Conservation (phyloP, 163 green algal genomes). For the Chloromonas sp. region DNA sequence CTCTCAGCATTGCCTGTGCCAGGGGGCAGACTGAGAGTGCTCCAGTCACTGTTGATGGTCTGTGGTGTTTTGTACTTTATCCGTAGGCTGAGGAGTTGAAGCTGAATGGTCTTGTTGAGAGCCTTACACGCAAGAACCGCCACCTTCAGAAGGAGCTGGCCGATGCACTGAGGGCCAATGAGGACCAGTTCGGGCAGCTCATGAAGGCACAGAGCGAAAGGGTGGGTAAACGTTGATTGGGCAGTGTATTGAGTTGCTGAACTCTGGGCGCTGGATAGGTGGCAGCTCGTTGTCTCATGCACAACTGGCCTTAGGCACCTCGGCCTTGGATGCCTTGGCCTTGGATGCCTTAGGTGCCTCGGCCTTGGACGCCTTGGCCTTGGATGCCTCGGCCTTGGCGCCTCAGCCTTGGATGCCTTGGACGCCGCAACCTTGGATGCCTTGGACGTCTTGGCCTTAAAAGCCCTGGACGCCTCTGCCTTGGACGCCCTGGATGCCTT, state of each 20-base stretch:
- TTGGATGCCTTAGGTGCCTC: neutral
- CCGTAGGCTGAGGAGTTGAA: conserved; percentile 35
- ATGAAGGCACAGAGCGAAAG: conserved; percentile 29
- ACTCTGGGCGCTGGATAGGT: neutral
- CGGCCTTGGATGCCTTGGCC: neutral
- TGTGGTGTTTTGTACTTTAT: too few species aligned
- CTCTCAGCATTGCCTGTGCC: too few species aligned
- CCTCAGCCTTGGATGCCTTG: neutral
- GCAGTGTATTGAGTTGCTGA: neutral
- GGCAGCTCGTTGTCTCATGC: neutral
- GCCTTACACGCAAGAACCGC: conserved; percentile 46
- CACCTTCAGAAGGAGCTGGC: conserved; percentile 46
- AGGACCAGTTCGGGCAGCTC: conserved; percentile 36
- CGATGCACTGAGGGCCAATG: conserved; percentile 30
- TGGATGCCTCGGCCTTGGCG: neutral
- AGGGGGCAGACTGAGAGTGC: too few species aligned
- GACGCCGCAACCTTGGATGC: too few species aligned
- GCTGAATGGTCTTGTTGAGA: conserved; percentile 46
- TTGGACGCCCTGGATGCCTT: too few species aligned
- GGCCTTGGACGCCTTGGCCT: neutral
- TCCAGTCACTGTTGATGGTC: too few species aligned
- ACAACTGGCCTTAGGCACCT: neutral
- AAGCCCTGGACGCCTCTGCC: too few species aligned
- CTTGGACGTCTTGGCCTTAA: too few species aligned
- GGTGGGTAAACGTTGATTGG: neutral